phyloP scores from a whole-genome alignment of 2,329 filamentous ascomycete species.

The Apiospora pterosperma region DNA sequence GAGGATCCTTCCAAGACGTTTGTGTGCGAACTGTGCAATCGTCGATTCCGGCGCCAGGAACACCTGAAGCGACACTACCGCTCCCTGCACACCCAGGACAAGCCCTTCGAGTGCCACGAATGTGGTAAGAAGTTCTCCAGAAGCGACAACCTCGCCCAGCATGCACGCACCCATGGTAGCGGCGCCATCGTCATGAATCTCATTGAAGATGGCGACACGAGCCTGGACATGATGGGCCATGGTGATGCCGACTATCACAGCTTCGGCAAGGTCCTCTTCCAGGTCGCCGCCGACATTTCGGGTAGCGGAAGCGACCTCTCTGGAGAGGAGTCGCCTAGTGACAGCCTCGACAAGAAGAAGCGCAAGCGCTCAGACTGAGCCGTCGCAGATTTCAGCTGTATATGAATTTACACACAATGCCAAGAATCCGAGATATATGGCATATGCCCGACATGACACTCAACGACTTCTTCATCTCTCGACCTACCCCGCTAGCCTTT shows the following conservation, averaged over 20 bases:
- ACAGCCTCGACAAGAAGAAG: slow-evolving; percentile 65
- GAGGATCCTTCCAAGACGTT: slow-evolving; percentile 99
- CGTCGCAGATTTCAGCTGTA: slow-evolving; percentile 10
- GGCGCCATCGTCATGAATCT: slow-evolving; percentile 90
- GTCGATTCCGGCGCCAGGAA: slow-evolving; percentile 96
- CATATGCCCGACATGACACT: slow-evolving; percentile 36
- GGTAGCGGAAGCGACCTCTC: slow-evolving; percentile 60
- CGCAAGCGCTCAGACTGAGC: slow-evolving; percentile 66
- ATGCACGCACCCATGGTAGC: slow-evolving; percentile 87
- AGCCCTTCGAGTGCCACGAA: slow-evolving; percentile 96
- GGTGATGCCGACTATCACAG: slow-evolving; percentile 57
- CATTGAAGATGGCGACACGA: slow-evolving; percentile 64
- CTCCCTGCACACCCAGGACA: slow-evolving; percentile 96
- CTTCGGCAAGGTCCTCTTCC: slow-evolving; percentile 77
- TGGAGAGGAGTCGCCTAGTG: slow-evolving; percentile 47
- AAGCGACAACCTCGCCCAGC: slow-evolving; percentile 95
- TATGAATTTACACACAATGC: slow-evolving; percentile 16
- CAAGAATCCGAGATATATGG: slow-evolving; percentile 26
- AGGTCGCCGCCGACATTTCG: slow-evolving; percentile 71
- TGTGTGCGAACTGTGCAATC: slow-evolving; percentile 92
- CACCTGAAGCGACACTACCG: slow-evolving; percentile 98
- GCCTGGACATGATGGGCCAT: slow-evolving; percentile 38
- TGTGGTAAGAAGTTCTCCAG: slow-evolving; percentile 99
- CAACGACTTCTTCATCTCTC: slow-evolving; percentile 34
- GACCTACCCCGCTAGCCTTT: slow-evolving; percentile 25